A percentile compares a stretch with the other conserved stretches of the same genome.
These are phyloP conservation scores for Phyllosticta ampelicida DNA, from an alignment of 2,329 filamentous ascomycete species.

Conservation along the genomic window DNA sequence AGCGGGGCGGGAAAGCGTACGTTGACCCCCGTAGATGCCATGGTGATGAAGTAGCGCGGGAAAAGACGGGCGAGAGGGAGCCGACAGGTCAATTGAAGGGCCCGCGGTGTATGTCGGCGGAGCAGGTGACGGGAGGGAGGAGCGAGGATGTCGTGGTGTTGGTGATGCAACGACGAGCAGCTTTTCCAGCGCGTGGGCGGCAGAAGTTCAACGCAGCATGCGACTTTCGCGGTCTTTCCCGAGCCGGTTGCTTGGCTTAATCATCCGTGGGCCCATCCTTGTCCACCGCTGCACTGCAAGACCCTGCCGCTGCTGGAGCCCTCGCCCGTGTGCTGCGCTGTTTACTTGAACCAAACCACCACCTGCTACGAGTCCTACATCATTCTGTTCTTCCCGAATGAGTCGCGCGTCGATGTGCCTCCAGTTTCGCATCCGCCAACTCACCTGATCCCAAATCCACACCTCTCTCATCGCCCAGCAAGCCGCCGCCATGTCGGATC, in stretches of 20 bases:
- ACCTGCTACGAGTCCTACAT: neutral
- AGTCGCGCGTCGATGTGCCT: neutral
- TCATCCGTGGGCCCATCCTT: slow-evolving; percentile 5
- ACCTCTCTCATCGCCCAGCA: neutral
- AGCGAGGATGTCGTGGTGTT: slow-evolving; percentile 2
- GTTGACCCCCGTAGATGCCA: slow-evolving; percentile 33
- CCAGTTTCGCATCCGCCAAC: neutral
- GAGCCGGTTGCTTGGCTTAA: slow-evolving; percentile 9
- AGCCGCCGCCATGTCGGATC: slow-evolving; percentile 9
- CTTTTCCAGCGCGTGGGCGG: slow-evolving; percentile 2
- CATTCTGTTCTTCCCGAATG: neutral
- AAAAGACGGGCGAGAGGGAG: slow-evolving; percentile 4
- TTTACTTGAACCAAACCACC: neutral
- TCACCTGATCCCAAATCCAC: neutral
- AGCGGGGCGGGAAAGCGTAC: slow-evolving; percentile 29
- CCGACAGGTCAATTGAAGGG: slow-evolving; percentile 10
- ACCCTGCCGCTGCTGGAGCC: slow-evolving; percentile 1
- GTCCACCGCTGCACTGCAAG: neutral
- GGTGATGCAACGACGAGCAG: slow-evolving; percentile 1
- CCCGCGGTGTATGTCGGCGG: slow-evolving; percentile 7
- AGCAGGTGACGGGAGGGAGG: slow-evolving; percentile 6
- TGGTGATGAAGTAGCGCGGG: slow-evolving; percentile 2
- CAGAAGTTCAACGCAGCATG: neutral
- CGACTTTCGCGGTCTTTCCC: neutral
- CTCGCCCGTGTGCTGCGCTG: neutral